These are phyloP conservation scores for Avena atlantica DNA, from an alignment of 176 grass and related monocot genomes.

Conservation along the genomic window DNA sequence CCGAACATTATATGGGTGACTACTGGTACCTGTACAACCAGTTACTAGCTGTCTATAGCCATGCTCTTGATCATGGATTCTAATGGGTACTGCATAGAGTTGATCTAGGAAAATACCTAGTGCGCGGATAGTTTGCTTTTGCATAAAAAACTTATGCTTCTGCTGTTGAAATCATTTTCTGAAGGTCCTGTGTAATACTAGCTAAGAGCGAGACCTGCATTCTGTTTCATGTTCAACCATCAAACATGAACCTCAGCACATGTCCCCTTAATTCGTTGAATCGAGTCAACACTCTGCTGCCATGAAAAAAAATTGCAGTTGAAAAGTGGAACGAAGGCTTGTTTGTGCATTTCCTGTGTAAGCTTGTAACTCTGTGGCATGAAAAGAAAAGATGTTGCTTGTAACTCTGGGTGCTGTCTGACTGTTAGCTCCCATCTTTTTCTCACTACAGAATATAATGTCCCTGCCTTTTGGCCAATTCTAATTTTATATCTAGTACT, in stretches of 20 bases:
- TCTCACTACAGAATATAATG: constrained; percentile 15
- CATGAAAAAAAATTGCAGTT: neutral
- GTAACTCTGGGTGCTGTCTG: neutral
- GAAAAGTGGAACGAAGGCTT: neutral
- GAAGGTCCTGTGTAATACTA: constrained; percentile 12
- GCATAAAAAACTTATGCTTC: constrained; percentile 7
- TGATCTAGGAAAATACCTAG: neutral
- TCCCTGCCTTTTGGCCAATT: neutral
- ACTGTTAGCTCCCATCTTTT: neutral
- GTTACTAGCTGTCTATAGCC: neutral
- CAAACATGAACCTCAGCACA: constrained; percentile 1
- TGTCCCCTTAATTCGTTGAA: constrained; percentile 8
- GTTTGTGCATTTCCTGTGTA: constrained; percentile 38
- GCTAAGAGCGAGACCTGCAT: neutral
- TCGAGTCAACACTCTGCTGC: neutral
- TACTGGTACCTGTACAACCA: neutral
- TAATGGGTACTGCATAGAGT: neutral
- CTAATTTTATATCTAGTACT: neutral
- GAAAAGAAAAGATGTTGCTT: neutral
- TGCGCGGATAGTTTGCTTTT: neutral
- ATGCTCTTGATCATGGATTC: neutral
- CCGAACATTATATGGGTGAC: too few species aligned
- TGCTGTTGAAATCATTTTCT: neutral
- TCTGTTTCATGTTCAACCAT: constrained; percentile 6
- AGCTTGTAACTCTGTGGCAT: constrained; percentile 80